Base-by-base conservation (phyloP, 805 yeast genomes). In the Candida wancherniae region DNA sequence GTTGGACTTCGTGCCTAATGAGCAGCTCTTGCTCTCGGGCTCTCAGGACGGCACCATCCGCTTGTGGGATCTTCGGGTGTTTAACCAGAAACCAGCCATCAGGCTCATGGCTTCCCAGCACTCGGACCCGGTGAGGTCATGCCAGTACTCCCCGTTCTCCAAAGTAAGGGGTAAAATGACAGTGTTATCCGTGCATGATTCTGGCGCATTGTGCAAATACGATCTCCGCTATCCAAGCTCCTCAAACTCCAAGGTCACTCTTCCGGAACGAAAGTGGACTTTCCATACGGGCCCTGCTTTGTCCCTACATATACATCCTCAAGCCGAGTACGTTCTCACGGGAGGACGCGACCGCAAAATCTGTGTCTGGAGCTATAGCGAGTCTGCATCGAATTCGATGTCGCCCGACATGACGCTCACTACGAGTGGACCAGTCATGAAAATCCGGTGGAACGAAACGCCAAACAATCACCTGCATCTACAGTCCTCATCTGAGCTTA, bases 261-360 rank as follows among this genome's bases (percentile, higher is more conserved):
- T 43, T 6, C 79, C 90, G 4, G 97, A 90, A 46, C 65, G 79
- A 30, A 77, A 80, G 37, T 70, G 92, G 52, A 84, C 81, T 47
- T 94, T 95, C 3, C 97, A 90, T 52, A 74, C 86, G 2, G 95
- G 95, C 0, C 94, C 95, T 2, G 97, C 95, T 0, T 62, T 88
- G 11, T 75, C 94, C 4, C 56, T 92, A 4, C 87, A 85, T 47
- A 87, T 95, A 79, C 95, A 88, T 50, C 94, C 94, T 0, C 79
- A 77, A 22, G 53, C 69, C 21, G 95, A 88, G 40, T 84, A 80
- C 47, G 72, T 92, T 13, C 79, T 80, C 4, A 84, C 95, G 13
- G 97, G 97, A 10, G 98, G 98, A 6, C 69, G 97, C 47, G 98
- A 92, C 57, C 80, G 82, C 31, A 80, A 78, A 44, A 66, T 83